Percentiles rank a stretch among this genome's conserved stretches.
Evolutionary conservation across 768 basidiomycete genomes (phyloP).

Genomic region (Lanmaoa pseudosensibilis): DNA sequence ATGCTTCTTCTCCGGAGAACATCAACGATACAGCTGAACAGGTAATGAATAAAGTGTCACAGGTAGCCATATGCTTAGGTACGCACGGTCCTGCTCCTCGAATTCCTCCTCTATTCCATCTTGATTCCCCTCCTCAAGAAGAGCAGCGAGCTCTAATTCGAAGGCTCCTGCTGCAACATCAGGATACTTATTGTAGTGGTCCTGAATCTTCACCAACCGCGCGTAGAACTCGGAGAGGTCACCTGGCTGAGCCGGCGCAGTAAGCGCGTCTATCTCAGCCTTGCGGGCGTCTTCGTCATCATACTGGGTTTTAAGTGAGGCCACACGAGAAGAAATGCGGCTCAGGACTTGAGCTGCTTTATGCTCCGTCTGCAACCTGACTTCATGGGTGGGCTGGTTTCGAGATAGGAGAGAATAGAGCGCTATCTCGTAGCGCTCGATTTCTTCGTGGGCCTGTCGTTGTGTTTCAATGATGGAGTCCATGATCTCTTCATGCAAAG

Average conservation of each 20-base stretch:
- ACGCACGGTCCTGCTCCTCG: slow-evolving; percentile 87
- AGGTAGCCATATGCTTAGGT: background rate
- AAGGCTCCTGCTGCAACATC: slow-evolving; percentile 80
- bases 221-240: slow-evolving; percentile 94
- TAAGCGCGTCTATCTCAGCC: slow-evolving; percentile 63
- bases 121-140: slow-evolving; percentile 75
- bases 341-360: slow-evolving; percentile 87
- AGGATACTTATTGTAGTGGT: slow-evolving; percentile 95
- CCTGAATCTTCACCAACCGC: slow-evolving; percentile 93
- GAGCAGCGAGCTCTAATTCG: slow-evolving; percentile 77
- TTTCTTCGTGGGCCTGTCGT: slow-evolving; percentile 93
- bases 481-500: slow-evolving; percentile 48
- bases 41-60: slow-evolving; percentile 10
- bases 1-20: slow-evolving; percentile 95
- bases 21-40: slow-evolving; percentile 69
- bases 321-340: slow-evolving; percentile 70
- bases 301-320: slow-evolving; percentile 69
- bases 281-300: slow-evolving; percentile 73
- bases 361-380: slow-evolving; percentile 75
- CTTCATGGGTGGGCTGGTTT: slow-evolving; percentile 60
- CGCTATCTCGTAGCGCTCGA: slow-evolving; percentile 87
- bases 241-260: slow-evolving; percentile 56
- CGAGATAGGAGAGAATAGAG: slow-evolving; percentile 82
- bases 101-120: slow-evolving; percentile 65
- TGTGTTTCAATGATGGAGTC: slow-evolving; percentile 94